phyloP scores from a whole-genome alignment of 2,329 filamentous ascomycete species.

The Xylariaceae sp. region DNA sequence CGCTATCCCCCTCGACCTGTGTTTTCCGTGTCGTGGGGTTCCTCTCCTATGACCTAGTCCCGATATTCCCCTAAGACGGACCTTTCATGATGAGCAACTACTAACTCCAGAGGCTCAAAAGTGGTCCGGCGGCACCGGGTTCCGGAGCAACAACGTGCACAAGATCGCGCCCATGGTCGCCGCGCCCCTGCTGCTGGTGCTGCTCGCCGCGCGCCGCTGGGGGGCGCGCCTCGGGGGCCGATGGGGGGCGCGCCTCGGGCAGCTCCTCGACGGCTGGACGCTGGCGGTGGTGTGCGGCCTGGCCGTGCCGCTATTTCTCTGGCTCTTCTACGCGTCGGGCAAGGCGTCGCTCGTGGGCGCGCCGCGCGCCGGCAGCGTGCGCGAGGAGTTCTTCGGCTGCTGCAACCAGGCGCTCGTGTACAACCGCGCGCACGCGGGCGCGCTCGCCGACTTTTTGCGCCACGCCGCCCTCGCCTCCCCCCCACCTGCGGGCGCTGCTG shows the following conservation, averaged over 20 bases:
- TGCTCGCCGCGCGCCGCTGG: conserved; percentile 15
- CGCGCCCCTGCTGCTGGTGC: conserved; percentile 15
- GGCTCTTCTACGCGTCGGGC: conserved; percentile 25
- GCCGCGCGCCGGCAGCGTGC: conserved; percentile 17
- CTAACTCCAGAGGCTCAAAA: too few species aligned
- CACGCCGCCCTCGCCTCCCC: too few species aligned
- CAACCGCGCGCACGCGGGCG: conserved; percentile 18
- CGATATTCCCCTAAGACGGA: too few species aligned
- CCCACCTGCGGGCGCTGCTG: conserved; percentile 13
- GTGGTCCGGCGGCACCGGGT: conserved; percentile 23
- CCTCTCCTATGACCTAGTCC: too few species aligned
- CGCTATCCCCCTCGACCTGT: too few species aligned
- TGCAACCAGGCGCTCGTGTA: conserved; percentile 26
- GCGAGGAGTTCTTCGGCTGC: conserved; percentile 25
- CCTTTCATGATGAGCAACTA: too few species aligned
- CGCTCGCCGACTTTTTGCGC: conserved; percentile 17
- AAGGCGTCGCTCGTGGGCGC: conserved; percentile 22
- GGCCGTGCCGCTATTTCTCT: conserved; percentile 20
- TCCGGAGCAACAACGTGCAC: conserved; percentile 22
- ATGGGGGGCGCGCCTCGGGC: conserved; percentile 10
- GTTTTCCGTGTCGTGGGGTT: too few species aligned
- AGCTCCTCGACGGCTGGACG: conserved; percentile 21
- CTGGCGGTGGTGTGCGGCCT: conserved; percentile 21
- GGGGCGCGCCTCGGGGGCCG: conserved; percentile 15
- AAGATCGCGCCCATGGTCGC: conserved; percentile 19